Conservation (phyloP, 441 rosid genomes). For the Capsella rubella region DNA sequence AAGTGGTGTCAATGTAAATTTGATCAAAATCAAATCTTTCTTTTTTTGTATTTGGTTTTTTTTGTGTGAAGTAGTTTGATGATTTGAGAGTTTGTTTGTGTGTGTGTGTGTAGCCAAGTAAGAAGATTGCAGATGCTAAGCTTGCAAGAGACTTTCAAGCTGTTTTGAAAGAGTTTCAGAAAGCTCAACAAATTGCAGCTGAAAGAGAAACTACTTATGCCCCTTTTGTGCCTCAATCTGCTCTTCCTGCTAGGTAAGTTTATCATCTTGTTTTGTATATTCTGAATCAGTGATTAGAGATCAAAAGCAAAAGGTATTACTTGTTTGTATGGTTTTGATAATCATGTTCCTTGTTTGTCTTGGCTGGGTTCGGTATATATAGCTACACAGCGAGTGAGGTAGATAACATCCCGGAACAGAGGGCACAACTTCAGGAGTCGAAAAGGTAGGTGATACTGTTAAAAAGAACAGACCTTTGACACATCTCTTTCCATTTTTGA, state of each 20-base stretch:
- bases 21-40: neutral
- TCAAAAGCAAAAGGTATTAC: slow-evolving; percentile 5
- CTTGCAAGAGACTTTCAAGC: slow-evolving; percentile 96
- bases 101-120: slow-evolving; percentile 64
- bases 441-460: slow-evolving; percentile 59
- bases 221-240: slow-evolving; percentile 76
- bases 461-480: neutral
- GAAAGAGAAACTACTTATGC: slow-evolving; percentile 90
- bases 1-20: slow-evolving; percentile 71
- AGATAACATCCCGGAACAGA: slow-evolving; percentile 64
- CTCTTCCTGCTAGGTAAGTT: slow-evolving; percentile 65
- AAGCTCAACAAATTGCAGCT: slow-evolving; percentile 92
- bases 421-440: slow-evolving; percentile 75
- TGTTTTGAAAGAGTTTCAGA: slow-evolving; percentile 92
- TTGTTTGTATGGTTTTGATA: slow-evolving; percentile 3
- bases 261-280: too few species aligned
- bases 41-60: neutral
- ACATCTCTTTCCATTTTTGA: neutral
- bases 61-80: neutral
- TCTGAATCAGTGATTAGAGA: neutral
- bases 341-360: slow-evolving; percentile 6
- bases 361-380: slow-evolving; percentile 35
- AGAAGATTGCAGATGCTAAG: slow-evolving; percentile 94
- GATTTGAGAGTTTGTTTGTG: slow-evolving; percentile 12
- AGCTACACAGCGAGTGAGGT: slow-evolving; percentile 68